Evolutionary conservation across 192 early-diverging fungal genomes (phyloP).

Genomic region (Mortierella alpina): DNA sequence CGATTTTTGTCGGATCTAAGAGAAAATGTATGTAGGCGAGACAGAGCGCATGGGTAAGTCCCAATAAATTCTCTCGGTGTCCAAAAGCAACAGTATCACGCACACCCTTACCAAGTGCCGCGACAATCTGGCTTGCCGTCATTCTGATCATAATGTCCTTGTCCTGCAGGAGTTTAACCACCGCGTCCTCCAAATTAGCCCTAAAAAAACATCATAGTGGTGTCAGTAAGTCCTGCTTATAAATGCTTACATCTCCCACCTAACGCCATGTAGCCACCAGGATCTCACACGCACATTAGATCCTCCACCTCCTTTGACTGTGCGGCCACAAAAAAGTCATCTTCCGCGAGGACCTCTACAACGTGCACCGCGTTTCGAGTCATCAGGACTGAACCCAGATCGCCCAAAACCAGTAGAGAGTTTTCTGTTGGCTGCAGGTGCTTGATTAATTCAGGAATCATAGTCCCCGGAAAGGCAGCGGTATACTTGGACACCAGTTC

Average conservation of each 20-base stretch:
- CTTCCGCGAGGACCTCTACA: too few species aligned
- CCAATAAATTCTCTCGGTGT: background rate
- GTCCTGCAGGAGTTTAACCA: slow-evolving; percentile 8
- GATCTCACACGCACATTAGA: too few species aligned
- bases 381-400: too few species aligned
- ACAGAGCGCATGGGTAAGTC: background rate
- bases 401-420: too few species aligned
- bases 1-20: slow-evolving; percentile 9
- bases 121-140: slow-evolving; percentile 11
- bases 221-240: background rate
- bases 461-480: too few species aligned
- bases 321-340: too few species aligned
- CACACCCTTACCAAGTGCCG: slow-evolving; percentile 11
- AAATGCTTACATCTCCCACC: background rate
- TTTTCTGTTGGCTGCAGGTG: too few species aligned
- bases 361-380: too few species aligned
- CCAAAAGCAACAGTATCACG: too few species aligned
- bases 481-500: too few species aligned
- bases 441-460: too few species aligned
- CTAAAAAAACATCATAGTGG: background rate
- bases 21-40: background rate
- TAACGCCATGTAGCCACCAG: background rate
- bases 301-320: too few species aligned
- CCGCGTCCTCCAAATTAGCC: background rate
- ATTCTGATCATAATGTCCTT: slow-evolving; percentile 7